Conservation (phyloP, 2,329 filamentous ascomycete genomes). For the Claviceps maximensis region DNA sequence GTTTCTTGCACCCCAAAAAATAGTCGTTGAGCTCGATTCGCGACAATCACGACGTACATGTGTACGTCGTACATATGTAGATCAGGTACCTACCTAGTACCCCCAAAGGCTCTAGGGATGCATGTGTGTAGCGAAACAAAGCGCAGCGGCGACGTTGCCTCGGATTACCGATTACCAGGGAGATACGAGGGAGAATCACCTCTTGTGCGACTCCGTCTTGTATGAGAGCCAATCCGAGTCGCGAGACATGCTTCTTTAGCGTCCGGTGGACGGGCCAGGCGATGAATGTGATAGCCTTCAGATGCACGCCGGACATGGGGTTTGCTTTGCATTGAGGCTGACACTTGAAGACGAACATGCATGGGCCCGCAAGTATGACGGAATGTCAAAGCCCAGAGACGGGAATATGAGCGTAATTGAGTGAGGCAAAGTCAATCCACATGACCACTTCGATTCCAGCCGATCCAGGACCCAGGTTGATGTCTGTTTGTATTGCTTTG, state of each 20-base stretch:
- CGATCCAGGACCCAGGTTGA: not conserved
- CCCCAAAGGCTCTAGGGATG: too few relatives aligned
- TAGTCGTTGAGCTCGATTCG: too few relatives aligned
- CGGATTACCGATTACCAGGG: too few relatives aligned
- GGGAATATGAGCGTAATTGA: not conserved
- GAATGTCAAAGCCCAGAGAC: not conserved
- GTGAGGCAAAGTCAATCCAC: too few relatives aligned
- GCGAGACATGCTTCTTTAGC: not conserved
- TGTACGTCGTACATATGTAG: too few relatives aligned
- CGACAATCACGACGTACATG: too few relatives aligned
- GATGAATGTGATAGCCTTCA: not conserved
- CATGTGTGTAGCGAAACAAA: too few relatives aligned
- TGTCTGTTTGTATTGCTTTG: not conserved
- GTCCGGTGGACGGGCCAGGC: too few relatives aligned
- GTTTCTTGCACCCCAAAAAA: too few relatives aligned
- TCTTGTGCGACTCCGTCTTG: too few relatives aligned
- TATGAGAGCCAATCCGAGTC: not conserved
- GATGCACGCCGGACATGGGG: not conserved
- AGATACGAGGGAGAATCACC: not conserved
- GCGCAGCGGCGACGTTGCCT: too few relatives aligned
- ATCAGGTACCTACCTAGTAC: too few relatives aligned
- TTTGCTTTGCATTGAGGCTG: not conserved
- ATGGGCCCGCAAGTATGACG: not conserved
- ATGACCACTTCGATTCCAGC: not conserved
- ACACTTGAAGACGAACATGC: not conserved